Percentiles rank a stretch among this genome's conserved stretches.
Evolutionary conservation across 2,329 filamentous ascomycete species (phyloP).

Genomic region (Polytolypa hystricis): DNA sequence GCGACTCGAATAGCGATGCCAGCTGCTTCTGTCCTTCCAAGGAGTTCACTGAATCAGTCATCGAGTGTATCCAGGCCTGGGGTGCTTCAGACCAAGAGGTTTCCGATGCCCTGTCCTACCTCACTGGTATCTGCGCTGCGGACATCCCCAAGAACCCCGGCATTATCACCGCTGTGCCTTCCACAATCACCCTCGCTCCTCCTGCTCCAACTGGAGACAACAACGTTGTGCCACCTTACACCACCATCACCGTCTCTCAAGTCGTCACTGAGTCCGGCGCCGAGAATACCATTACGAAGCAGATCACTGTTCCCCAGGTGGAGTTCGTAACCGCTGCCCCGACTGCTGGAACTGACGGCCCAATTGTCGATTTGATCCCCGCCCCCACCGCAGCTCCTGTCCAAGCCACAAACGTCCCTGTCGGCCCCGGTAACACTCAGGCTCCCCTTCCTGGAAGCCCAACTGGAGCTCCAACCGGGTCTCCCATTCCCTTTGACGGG

Average conservation of each 20-base stretch:
- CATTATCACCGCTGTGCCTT: conserved; percentile 65
- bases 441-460: conserved; percentile 11
- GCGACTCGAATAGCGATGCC: conserved; percentile 72
- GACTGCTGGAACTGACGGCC: conserved; percentile 13
- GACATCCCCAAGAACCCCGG: conserved; percentile 69
- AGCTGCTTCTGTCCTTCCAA: conserved; percentile 77
- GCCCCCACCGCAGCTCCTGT: conserved; percentile 9
- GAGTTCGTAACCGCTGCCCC: conserved; percentile 26
- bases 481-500: conserved; percentile 8
- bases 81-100: conserved; percentile 56
- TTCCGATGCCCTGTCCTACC: conserved; percentile 63
- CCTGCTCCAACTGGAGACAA: conserved; percentile 31
- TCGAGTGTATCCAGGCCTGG: conserved; percentile 69
- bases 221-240: conserved; percentile 30
- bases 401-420: conserved; percentile 12
- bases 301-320: conserved; percentile 36
- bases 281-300: conserved; percentile 20
- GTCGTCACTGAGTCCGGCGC: conserved; percentile 12
- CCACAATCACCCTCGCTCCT: conserved; percentile 43
- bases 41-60: conserved; percentile 67
- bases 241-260: conserved; percentile 31
- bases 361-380: conserved; percentile 25
- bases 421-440: conserved; percentile 12
- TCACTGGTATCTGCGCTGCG: conserved; percentile 80
- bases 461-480: conserved; percentile 4